Evolutionary conservation across 306 rosid species (phyloP), one percentile per base, ranked within the genome.

Genomic region (Trifolium fragiferum): DNA sequence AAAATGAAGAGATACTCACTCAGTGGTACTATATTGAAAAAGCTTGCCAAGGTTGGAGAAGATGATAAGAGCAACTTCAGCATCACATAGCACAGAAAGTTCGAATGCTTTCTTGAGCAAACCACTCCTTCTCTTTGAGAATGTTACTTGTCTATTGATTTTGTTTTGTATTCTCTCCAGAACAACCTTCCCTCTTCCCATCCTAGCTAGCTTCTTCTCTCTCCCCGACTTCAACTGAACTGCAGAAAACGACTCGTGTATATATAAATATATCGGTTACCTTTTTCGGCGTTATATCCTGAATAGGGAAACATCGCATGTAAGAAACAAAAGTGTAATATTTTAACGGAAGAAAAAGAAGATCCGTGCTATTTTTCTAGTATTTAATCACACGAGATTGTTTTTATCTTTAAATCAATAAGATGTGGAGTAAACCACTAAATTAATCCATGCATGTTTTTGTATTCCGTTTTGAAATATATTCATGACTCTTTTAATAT

Each of bases 111-210:
- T 92, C 91, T 92, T 92, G 11, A 88, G 70, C 83, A 92, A 81
- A 35, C 98, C 91, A 57, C 83, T 82, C 61, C 96, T 86, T 1
- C 98, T 70, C 83, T 92, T 90, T 61, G 98, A 81, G 83, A 92
- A 92, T 11, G 92, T 88, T 4, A 92, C 98, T 81, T 90, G 96
- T n/a, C 96, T 78, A 73, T 88, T 92, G 62, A 86, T 87, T 80
- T 87, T 92, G 91, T 90, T 92, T 77, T 92, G 87, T 83, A 92
- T 92, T 73, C 91, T 92, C 87, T 88, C 93, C 78, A 92, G 25
- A 25, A 87, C 90, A 40, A 90, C 98, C 77, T 76, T 88, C 44
- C 96, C 92, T 69, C 98, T 90, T 72, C 93, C 97, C 93, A 88
- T 80, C 30, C 23, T 72, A 2, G 19, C 21, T 9, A n/a, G 23